Evolutionary conservation across 2,329 filamentous ascomycete species (phyloP).

Genomic region (Xylariaceae sp.): DNA sequence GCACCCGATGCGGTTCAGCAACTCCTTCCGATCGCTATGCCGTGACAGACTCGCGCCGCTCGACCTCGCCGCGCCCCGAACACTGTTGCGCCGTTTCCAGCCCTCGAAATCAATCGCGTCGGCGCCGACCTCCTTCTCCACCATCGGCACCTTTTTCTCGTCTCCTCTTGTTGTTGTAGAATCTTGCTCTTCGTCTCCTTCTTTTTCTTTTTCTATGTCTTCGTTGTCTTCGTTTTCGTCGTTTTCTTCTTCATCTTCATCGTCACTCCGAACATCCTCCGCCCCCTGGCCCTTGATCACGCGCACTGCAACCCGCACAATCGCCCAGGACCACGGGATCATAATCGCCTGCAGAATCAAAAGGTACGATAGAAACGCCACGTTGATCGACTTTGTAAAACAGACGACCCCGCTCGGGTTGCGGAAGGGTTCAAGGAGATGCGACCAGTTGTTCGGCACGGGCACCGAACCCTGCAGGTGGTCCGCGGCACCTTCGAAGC

Average conservation of each 20-base stretch:
- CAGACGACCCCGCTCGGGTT: slow-evolving; percentile 70
- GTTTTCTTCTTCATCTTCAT: slow-evolving; percentile 63
- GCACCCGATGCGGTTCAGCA: slow-evolving; percentile 74
- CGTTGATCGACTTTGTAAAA: slow-evolving; percentile 68
- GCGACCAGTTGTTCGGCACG: slow-evolving; percentile 46
- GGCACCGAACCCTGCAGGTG: slow-evolving; percentile 50
- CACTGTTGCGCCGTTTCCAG: slow-evolving; percentile 50
- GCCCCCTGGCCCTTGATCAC: slow-evolving; percentile 70
- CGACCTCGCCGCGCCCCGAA: slow-evolving; percentile 45
- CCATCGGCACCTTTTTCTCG: slow-evolving; percentile 37
- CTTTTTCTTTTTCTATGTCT: slow-evolving; percentile 59
- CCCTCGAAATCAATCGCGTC: slow-evolving; percentile 61
- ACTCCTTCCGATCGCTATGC: slow-evolving; percentile 69
- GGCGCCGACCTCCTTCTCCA: slow-evolving; percentile 71
- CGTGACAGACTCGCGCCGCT: slow-evolving; percentile 59
- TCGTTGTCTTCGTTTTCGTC: slow-evolving; percentile 53
- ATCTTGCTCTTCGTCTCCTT: slow-evolving; percentile 45
- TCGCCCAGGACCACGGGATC: slow-evolving; percentile 81
- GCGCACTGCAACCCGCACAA: slow-evolving; percentile 70
- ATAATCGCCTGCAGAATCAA: slow-evolving; percentile 74
- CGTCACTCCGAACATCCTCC: slow-evolving; percentile 81
- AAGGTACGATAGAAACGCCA: slow-evolving; percentile 69
- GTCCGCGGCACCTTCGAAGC: slow-evolving; percentile 59
- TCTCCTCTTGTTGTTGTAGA: slow-evolving; percentile 25
- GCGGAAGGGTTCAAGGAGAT: slow-evolving; percentile 68